Base-by-base conservation (phyloP, 140 eudicot species). In the Erigeron philadelphicus region DNA sequence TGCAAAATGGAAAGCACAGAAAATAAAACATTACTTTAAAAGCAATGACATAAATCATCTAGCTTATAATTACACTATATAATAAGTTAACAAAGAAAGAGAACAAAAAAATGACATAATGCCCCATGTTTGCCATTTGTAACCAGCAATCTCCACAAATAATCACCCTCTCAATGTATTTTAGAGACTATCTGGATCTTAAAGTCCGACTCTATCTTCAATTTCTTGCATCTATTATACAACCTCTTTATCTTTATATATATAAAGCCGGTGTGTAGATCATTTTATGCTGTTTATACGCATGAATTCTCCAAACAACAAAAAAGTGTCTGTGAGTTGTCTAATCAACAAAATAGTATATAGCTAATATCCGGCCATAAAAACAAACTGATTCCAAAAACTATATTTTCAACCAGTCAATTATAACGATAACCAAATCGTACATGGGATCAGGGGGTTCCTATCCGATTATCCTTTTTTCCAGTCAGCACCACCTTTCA, bases 1-100 rank as follows among this genome's bases (percentile, higher is more conserved):
- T 91, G 85, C 84, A 88, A 38, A 48, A 45, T 13, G 53, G 48
- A 57, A 48, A 25, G 53, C 59, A 70, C 35, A 43, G 35, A 61
- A 62, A 45, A 43, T 56, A 55, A 35, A 53, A 41, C 15, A 65
- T 68, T 52, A 74, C 45, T 35, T 52, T 61, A 31, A 69, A 72
- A 72, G 16, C 61, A 72, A 48, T 35, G 25, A 61, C 42, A 48
- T 23, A 65, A 59, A 71, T 31, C 38, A 25, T 25, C 35, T 25
- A 25, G 35, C 35, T 25, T 25, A 25, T 25, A 25, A 25, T 25
- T 2, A 25, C 35, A 49, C 64, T 50, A n/a, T 38, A 35, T 38
- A 31, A 35, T 31, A 49, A 67, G 60, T 66, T 25, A 15, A 50
- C 8, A 67, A 68, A 52, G 31, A 18, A 18, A 65, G 7, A 65